Evolutionary conservation across 257 asterid species (phyloP), one percentile per base, ranked within the genome.

Genomic region (Echium plantagineum): DNA sequence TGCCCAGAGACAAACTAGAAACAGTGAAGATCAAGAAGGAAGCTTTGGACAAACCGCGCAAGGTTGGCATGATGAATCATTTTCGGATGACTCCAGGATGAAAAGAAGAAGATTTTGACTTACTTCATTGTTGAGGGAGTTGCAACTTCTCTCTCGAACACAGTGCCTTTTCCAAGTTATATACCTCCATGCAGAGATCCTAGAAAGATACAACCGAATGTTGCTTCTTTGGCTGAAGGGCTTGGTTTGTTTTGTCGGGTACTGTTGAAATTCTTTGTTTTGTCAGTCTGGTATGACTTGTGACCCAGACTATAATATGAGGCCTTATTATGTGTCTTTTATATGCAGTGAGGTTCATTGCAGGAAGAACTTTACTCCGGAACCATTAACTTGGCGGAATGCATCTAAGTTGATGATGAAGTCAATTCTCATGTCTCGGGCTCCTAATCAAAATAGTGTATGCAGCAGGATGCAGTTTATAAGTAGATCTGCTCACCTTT

Each of bases 31-130:
- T 60, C 85, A 78, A 67, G 85, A 83, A 35, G 90, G 75, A 51
- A 78, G 69, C 67, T 82, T 67, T 75, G 76, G 90, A 57, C 80
- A 81, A 8, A 59, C 65, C 30, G 87, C 73, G 49, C 80, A 77
- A 72, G 80, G 71, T 15, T 86, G 94, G 96, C 85, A 77, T 68
- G 90, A 78, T 49, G 84, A 86, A 19, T 85, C 81, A 38, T 82
- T 85, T 63, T 24, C 54, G 18, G 97, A 82, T 68, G 70, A 53
- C 55, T 70, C 78, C 51, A 75, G 84, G 65, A 71, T 53, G 67
- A 89, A 89, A 78, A 78, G 93, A 72, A 83, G 93, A 78, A 87
- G 90, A 72, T 90, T 82, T 73, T 86, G 78, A 84, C 69, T 28
- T 58, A 57, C 58, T 67, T n/a, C 66, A 7, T 15, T 19, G 21